Evolutionary conservation across 169 alveolate genomes (phyloP).

Genomic region (Perkinsus olseni): DNA sequence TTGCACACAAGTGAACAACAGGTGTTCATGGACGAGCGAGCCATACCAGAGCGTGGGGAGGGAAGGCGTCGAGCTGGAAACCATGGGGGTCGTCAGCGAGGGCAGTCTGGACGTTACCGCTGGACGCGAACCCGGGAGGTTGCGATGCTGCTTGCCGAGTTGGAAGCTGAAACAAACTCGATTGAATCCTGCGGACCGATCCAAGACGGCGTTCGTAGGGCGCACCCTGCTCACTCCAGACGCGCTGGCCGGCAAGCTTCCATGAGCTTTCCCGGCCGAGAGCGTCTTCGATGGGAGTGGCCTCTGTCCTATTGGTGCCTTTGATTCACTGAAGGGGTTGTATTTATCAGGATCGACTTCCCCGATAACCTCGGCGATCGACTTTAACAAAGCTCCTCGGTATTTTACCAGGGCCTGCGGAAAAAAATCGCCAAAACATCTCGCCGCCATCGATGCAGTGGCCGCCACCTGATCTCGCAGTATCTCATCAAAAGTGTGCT

Average conservation of each 20-base stretch:
- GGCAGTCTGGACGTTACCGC: neutral
- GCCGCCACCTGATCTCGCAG: neutral
- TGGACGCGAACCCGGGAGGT: too few species aligned
- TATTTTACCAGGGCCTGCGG: neutral
- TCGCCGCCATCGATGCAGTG: neutral
- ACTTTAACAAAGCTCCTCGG: neutral
- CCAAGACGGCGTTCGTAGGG: too few species aligned
- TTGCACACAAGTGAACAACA: neutral
- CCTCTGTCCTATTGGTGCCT: neutral
- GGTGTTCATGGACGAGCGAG: neutral
- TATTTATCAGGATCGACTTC: slow-evolving; percentile 9
- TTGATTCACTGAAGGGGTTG: neutral
- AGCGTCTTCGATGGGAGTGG: too few species aligned
- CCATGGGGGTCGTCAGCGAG: neutral
- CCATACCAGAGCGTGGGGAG: neutral
- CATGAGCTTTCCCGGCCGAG: too few species aligned
- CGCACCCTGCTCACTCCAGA: too few species aligned
- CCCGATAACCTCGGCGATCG: neutral
- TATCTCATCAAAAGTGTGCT: neutral
- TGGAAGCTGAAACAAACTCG: too few species aligned
- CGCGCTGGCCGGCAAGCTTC: too few species aligned
- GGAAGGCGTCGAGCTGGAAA: slow-evolving; percentile 1
- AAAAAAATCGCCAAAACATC: neutral
- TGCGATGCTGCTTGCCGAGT: too few species aligned
- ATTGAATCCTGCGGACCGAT: too few species aligned